A percentile compares a stretch with the other conserved stretches of the same genome.
phyloP scores from a whole-genome alignment of 2,329 filamentous ascomycete genomes.

The Xylaria sp. region DNA sequence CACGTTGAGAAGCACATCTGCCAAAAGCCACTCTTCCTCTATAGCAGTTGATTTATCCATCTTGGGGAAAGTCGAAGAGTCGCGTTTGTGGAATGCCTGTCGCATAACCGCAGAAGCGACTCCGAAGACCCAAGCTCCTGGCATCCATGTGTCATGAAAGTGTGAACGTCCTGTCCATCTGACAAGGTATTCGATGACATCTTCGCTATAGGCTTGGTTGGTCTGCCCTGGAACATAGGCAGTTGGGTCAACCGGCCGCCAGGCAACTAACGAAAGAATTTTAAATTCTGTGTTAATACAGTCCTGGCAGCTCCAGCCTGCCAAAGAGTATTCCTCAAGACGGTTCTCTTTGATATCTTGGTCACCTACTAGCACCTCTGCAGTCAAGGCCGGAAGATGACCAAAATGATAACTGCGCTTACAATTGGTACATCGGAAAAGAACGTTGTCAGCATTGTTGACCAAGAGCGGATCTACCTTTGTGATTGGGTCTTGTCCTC shows the following conservation, averaged over 20 bases:
- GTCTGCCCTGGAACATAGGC: slow-evolving; percentile 63
- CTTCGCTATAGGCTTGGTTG: slow-evolving; percentile 70
- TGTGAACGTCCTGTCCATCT: slow-evolving; percentile 89
- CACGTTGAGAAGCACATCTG: slow-evolving; percentile 90
- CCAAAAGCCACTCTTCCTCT: slow-evolving; percentile 83
- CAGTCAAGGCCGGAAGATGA: slow-evolving; percentile 71
- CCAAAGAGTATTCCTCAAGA: slow-evolving; percentile 73
- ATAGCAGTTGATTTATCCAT: slow-evolving; percentile 81
- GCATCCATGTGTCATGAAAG: slow-evolving; percentile 84
- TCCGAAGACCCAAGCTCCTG: slow-evolving; percentile 89
- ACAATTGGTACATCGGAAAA: slow-evolving; percentile 86
- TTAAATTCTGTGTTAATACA: slow-evolving; percentile 74
- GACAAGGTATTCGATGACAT: slow-evolving; percentile 90
- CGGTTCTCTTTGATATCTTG: slow-evolving; percentile 67
- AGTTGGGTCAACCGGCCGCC: slow-evolving; percentile 76
- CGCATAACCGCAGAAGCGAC: slow-evolving; percentile 72
- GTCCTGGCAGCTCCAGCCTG: slow-evolving; percentile 81
- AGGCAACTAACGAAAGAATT: slow-evolving; percentile 83
- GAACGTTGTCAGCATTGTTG: slow-evolving; percentile 78
- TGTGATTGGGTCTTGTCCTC: slow-evolving; percentile 79
- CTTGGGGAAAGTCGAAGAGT: slow-evolving; percentile 70
- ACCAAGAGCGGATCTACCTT: slow-evolving; percentile 70
- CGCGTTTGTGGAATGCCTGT: slow-evolving; percentile 78
- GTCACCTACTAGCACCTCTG: slow-evolving; percentile 52
- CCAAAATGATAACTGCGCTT: slow-evolving; percentile 84